Evolutionary conservation across 2,329 filamentous ascomycete genomes (phyloP).

Genomic region (Diaporthe vexans): DNA sequence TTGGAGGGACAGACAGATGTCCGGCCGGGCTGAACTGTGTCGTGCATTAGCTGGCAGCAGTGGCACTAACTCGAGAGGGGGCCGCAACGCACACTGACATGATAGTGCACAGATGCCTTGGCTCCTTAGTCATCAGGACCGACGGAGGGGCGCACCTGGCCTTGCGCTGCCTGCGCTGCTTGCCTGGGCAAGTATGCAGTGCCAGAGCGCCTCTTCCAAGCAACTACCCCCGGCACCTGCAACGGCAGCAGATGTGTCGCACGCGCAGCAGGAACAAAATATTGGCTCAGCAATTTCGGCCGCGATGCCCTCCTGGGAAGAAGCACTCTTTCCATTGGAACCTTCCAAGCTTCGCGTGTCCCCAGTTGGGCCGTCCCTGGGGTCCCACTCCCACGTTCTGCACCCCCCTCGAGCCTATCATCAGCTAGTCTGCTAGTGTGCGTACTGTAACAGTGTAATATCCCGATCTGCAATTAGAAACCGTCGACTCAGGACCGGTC

Average conservation of each 20-base stretch:
- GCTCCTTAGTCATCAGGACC: conserved; percentile 27
- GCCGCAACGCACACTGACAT: not conserved
- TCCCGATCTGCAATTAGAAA: conserved; percentile 36
- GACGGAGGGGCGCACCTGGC: too few relatives aligned
- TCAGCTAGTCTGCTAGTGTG: conserved; percentile 7
- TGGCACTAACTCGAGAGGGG: not conserved
- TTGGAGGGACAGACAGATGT: not conserved
- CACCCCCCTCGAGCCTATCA: conserved; percentile 17
- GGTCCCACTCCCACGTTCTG: conserved; percentile 33
- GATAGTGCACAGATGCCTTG: conserved; percentile 6
- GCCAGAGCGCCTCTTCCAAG: too few relatives aligned
- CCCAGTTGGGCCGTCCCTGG: not conserved
- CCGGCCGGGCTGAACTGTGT: not conserved
- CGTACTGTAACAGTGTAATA: conserved; percentile 20
- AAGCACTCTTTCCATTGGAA: conserved; percentile 4
- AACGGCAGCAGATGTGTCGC: not conserved
- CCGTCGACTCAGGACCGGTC: conserved; percentile 21
- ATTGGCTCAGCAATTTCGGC: conserved; percentile 33
- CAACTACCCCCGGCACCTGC: too few relatives aligned
- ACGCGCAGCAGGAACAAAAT: conserved; percentile 9
- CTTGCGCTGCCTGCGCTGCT: too few relatives aligned
- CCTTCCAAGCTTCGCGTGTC: conserved; percentile 9
- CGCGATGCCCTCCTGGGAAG: conserved; percentile 28
- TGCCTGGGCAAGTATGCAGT: too few relatives aligned
- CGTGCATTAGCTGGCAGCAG: conserved; percentile 25